phyloP scores from a whole-genome alignment of 2,329 filamentous ascomycete genomes.

The Pyrenophora graminea region DNA sequence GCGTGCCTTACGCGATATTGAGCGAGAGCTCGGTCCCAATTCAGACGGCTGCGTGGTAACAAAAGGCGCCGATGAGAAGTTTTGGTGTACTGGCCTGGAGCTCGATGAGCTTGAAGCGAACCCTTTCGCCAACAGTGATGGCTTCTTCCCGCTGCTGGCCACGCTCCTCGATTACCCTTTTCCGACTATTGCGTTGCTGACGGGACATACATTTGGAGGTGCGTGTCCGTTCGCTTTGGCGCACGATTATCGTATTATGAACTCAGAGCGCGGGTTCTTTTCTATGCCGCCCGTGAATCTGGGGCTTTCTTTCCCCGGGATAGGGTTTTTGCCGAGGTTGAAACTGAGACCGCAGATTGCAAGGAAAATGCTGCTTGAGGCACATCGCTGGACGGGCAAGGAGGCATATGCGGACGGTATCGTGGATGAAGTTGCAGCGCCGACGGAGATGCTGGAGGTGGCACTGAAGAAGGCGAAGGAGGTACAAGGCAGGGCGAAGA shows the following conservation, averaged over 20 bases:
- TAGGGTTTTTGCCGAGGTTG: constrained; percentile 57
- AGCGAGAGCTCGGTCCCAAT: constrained; percentile 52
- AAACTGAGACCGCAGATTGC: constrained; percentile 58
- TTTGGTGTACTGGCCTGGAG: constrained; percentile 58
- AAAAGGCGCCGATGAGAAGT: constrained; percentile 56
- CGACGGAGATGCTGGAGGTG: constrained; percentile 52
- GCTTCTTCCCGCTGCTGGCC: too few relatives aligned
- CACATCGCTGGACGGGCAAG: constrained; percentile 59
- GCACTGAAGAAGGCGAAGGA: constrained; percentile 54
- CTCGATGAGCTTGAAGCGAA: constrained; percentile 54
- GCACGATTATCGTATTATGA: constrained; percentile 55
- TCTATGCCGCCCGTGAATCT: constrained; percentile 58
- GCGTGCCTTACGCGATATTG: constrained; percentile 54
- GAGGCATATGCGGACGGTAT: constrained; percentile 58
- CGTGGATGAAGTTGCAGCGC: constrained; percentile 57
- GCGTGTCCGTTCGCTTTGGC: constrained; percentile 54
- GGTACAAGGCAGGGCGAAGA: constrained; percentile 50
- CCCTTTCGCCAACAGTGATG: constrained; percentile 49
- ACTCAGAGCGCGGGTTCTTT: constrained; percentile 38
- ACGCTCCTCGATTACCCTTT: too few relatives aligned
- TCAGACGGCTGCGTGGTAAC: constrained; percentile 59
- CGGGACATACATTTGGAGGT: constrained; percentile 56
- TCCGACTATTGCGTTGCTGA: constrained; percentile 49
- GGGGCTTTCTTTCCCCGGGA: constrained; percentile 61
- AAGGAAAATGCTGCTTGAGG: constrained; percentile 61